Evolutionary conservation across 371 early-diverging fungal genomes (phyloP).

Genomic region (Rhizopus arrhizus): DNA sequence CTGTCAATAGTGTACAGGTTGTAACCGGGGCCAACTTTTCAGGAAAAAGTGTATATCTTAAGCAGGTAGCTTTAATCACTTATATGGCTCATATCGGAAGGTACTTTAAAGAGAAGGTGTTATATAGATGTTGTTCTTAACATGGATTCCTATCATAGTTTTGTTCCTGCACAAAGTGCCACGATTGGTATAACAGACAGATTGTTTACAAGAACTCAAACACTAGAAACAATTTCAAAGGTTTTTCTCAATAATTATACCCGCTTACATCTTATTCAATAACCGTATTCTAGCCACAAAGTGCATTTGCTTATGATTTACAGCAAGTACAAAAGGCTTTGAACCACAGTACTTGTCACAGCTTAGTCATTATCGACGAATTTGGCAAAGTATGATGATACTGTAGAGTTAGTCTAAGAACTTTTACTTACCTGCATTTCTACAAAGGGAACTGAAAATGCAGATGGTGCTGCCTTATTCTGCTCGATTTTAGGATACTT

Average conservation of each 20-base stretch:
- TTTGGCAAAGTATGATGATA: conserved; percentile 48
- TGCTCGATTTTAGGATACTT: conserved; percentile 60
- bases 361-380: conserved; percentile 69
- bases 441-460: conserved; percentile 40
- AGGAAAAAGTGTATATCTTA: conserved; percentile 79
- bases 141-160: conserved; percentile 59
- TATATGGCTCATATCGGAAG: conserved; percentile 85
- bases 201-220: conserved; percentile 80
- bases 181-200: conserved; percentile 85
- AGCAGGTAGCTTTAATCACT: conserved; percentile 75
- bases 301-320: conserved; percentile 72
- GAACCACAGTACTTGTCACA: conserved; percentile 49
- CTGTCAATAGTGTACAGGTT: conserved; percentile 47
- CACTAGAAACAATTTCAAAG: conserved; percentile 58
- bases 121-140: not conserved
- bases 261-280: not conserved
- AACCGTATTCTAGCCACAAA: conserved; percentile 54
- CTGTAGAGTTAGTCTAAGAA: not conserved
- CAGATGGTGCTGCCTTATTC: conserved; percentile 67
- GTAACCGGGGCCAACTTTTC: conserved; percentile 80
- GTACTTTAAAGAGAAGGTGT: conserved; percentile 13
- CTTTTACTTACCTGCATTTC: no score
- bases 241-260: conserved; percentile 8
- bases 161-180: conserved; percentile 88
- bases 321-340: conserved; percentile 67